Conservation (phyloP, 345 rosid genomes). For the Dovyalis caffra region DNA sequence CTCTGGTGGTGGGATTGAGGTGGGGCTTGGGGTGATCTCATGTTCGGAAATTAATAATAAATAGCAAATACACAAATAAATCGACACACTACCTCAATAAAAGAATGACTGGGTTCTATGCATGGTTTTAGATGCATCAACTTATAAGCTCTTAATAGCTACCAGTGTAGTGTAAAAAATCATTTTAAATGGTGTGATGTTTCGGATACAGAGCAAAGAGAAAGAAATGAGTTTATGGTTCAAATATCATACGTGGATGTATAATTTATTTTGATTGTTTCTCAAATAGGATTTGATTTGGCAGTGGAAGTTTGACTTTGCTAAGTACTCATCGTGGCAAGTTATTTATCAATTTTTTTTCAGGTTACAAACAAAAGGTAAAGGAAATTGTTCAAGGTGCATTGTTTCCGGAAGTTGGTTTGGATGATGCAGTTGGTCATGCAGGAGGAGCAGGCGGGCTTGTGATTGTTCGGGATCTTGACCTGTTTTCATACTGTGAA, state of each 20-base stretch:
- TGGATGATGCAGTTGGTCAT: constrained; percentile 62
- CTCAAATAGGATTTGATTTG: not conserved
- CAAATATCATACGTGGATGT: not conserved
- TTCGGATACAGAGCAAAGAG: not conserved
- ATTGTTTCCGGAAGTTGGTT: constrained; percentile 87
- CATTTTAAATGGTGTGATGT: not conserved
- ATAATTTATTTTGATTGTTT: not conserved
- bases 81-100: not conserved
- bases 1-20: too few relatives aligned
- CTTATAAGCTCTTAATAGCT: not conserved
- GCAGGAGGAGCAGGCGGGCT: constrained; percentile 93
- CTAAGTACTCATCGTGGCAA: not conserved
- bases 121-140: not conserved
- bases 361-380: constrained; percentile 75
- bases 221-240: not conserved
- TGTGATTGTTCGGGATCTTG: constrained; percentile 83
- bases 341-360: constrained; percentile 14
- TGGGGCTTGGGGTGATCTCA: too few relatives aligned
- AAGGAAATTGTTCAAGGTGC: constrained; percentile 82
- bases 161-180: not conserved
- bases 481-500: constrained; percentile 85
- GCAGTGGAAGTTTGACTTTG: not conserved
- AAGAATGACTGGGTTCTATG: not conserved
- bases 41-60: too few relatives aligned
- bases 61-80: too few relatives aligned